phyloP scores from a whole-genome alignment of 139 green algal genomes.

The Spirogloea muscicola region DNA sequence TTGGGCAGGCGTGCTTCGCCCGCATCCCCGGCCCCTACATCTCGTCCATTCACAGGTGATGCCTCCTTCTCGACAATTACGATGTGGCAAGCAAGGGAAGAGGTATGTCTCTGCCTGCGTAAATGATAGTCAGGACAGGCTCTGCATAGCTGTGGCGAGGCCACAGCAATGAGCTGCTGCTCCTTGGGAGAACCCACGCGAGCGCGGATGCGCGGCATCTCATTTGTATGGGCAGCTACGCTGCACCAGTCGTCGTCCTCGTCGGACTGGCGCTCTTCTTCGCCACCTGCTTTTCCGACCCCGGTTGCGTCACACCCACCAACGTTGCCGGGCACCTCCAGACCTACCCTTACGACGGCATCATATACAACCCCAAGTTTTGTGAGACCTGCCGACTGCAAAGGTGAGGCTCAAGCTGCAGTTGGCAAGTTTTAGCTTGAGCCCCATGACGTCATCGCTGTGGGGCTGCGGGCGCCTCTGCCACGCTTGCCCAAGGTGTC shows the following conservation, averaged over 20 bases:
- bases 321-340: slow-evolving; percentile 1
- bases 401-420: neutral
- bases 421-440: neutral
- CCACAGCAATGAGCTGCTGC: too few species aligned
- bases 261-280: slow-evolving; percentile 1
- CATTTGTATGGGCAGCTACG: too few species aligned
- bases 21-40: slow-evolving; percentile 31
- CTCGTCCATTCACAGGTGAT: slow-evolving; percentile 27
- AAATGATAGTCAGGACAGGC: too few species aligned
- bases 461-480: neutral
- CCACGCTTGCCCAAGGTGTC: neutral
- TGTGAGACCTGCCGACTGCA: slow-evolving; percentile 10
- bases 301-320: slow-evolving; percentile 15
- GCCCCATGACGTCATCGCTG: neutral
- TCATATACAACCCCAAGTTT: slow-evolving; percentile 7
- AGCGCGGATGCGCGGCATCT: too few species aligned
- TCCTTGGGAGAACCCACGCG: too few species aligned
- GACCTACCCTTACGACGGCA: slow-evolving; percentile 2
- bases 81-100: too few species aligned
- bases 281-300: slow-evolving; percentile 17
- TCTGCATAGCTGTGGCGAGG: too few species aligned
- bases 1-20: neutral
- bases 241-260: slow-evolving; percentile 1
- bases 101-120: too few species aligned
- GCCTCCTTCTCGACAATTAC: too few species aligned